Evolutionary conservation across 352 stramenopile genomes (phyloP).

Genomic region (Blastocystis sp.): DNA sequence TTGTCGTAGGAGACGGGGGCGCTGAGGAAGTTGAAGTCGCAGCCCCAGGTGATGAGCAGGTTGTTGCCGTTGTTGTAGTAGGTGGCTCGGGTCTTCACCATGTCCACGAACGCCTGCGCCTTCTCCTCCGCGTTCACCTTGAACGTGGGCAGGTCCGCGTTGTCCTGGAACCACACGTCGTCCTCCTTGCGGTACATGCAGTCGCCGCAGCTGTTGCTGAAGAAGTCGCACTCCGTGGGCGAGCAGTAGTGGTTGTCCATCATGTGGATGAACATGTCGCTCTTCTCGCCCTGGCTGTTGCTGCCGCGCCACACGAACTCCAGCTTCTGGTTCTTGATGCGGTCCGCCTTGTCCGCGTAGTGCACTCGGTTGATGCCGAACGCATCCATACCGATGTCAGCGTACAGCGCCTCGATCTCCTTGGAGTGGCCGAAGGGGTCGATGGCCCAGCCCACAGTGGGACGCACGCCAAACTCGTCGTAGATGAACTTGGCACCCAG

Average conservation of each 20-base stretch:
- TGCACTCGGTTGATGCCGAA: slow-evolving; percentile 95
- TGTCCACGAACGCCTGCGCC: slow-evolving; percentile 47
- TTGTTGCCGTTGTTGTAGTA: slow-evolving; percentile 68
- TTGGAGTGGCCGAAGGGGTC: slow-evolving; percentile 87
- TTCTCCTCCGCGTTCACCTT: slow-evolving; percentile 69
- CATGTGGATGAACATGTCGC: slow-evolving; percentile 77
- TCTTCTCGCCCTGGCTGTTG: slow-evolving; percentile 74
- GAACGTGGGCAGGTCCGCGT: slow-evolving; percentile 75
- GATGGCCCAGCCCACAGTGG: slow-evolving; percentile 92
- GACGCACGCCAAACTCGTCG: slow-evolving; percentile 82
- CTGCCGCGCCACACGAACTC: slow-evolving; percentile 90
- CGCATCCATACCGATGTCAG: slow-evolving; percentile 84
- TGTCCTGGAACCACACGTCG: slow-evolving; percentile 76
- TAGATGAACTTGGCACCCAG: slow-evolving; percentile 87
- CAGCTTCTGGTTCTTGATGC: slow-evolving; percentile 76
- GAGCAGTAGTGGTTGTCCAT: slow-evolving; percentile 77
- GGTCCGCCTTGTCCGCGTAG: slow-evolving; percentile 85
- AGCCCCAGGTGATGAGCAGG: slow-evolving; percentile 82
- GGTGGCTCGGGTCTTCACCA: slow-evolving; percentile 43
- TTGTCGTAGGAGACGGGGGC: slow-evolving; percentile 82
- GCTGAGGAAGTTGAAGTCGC: slow-evolving; percentile 86
- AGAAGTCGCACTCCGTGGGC: slow-evolving; percentile 70
- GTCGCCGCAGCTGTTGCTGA: slow-evolving; percentile 61
- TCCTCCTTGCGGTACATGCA: slow-evolving; percentile 62
- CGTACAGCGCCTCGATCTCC: slow-evolving; percentile 71